Base-by-base conservation (phyloP, 495 filamentous ascomycete genomes). In the Entonaema liquescens region DNA sequence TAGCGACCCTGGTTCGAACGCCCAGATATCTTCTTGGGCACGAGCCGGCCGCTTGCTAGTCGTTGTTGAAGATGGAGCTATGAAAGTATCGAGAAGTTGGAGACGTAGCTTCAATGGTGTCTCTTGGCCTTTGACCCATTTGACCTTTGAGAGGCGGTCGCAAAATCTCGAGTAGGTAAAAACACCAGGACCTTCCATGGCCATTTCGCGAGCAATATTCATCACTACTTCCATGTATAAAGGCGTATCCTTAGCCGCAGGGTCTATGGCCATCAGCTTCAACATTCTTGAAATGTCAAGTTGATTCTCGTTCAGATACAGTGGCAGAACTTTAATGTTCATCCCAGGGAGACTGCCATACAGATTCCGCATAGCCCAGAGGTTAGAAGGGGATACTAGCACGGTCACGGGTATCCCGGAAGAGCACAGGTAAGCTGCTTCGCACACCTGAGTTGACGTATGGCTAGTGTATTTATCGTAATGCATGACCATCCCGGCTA, bases 401-500 rank as follows among this genome's bases (percentile, higher is more conserved):
- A 90, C 80, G 12, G 77, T 81, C 5, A 89, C 84, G 2, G 80
- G 80, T 33, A 87, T 82, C 2, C 76, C 69, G 2, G 63, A 79
- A 1, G 78, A 64, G 28, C 82, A 82, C 0, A 91, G 78, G 49
- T 84, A 89, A 0, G 88, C 88, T 11, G 85, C 86, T 71, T 91
- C 89, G 66, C 87, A 89, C 0, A 82, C 74, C 17, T 81, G 78
- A 13, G 78, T 74, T 12, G 75, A 70, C 33, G 65, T 72, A 12
- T 79, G 74, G 28, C 77, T 75, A 7, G 79, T 82, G 61, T 81
- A 85, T 1, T 80, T 77, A 63, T 86, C 86, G 62, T 84, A 89
- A 59, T 88, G 85, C 64, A 89, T 88, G 23, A 86, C 82, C 29
- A 88, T 75, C 1, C 79, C 87, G 0, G 87, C 77, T 0, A 89